Percentiles rank a stretch among this genome's conserved stretches.
These are phyloP conservation scores for Bondarzewia mesenterica DNA, from an alignment of 1,284 basidiomycete species.

Conservation along the genomic window DNA sequence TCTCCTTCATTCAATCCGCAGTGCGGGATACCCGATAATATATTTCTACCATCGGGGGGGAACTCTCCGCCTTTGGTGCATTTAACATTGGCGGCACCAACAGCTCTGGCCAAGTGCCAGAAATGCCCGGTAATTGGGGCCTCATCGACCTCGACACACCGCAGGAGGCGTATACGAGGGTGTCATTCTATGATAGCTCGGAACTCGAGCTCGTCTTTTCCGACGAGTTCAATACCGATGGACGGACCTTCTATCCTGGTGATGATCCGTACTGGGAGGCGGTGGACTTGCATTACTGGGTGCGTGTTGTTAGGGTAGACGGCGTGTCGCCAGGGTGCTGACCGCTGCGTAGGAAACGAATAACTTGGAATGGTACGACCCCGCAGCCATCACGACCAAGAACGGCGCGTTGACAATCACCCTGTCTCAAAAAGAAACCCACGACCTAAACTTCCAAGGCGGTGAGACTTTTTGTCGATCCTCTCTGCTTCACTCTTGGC, in stretches of 20 bases:
- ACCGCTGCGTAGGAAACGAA: slow-evolving; percentile 20
- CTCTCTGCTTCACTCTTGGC: neutral
- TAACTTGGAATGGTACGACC: slow-evolving; percentile 61
- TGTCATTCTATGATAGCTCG: slow-evolving; percentile 40
- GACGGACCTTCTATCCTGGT: slow-evolving; percentile 69
- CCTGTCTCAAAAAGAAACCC: slow-evolving; percentile 52
- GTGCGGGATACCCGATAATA: slow-evolving; percentile 81
- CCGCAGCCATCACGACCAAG: slow-evolving; percentile 71
- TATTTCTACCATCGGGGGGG: slow-evolving; percentile 50
- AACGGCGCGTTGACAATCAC: slow-evolving; percentile 79
- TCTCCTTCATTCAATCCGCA: slow-evolving; percentile 19
- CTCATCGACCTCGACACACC: slow-evolving; percentile 79
- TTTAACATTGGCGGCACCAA: slow-evolving; percentile 81
- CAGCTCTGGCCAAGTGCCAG: slow-evolving; percentile 65
- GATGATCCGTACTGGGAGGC: slow-evolving; percentile 67
- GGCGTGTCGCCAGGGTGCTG: neutral
- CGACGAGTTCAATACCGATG: slow-evolving; percentile 84
- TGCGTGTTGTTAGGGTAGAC: neutral
- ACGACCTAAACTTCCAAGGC: slow-evolving; percentile 71
- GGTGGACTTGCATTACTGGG: slow-evolving; percentile 60
- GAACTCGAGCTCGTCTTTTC: slow-evolving; percentile 71
- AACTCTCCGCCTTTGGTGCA: slow-evolving; percentile 48
- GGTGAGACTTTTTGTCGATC: neutral
- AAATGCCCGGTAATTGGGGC: slow-evolving; percentile 55
- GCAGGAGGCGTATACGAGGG: slow-evolving; percentile 45